Evolutionary conservation across 768 basidiomycete species (phyloP), one percentile per base, ranked within the genome.

Genomic region (Kwoniella sp.): DNA sequence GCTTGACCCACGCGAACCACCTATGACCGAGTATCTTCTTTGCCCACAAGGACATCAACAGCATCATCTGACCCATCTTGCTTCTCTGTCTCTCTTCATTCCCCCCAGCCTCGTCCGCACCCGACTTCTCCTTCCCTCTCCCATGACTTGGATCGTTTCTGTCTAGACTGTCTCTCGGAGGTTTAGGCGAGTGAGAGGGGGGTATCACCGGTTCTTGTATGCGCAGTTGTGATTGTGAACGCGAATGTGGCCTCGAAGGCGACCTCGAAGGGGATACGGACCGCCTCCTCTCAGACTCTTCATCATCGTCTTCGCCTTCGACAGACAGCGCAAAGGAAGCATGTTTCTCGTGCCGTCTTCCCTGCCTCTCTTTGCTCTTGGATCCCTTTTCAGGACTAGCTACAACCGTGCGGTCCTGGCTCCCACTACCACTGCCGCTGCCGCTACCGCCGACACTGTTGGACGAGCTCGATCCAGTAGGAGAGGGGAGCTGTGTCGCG

Each of bases 1-100:
- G 73, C n/a, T 31, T 28, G 11, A 74, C 69, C 75, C 75, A 76
- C 2, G 47, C n/a, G 52, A 71, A 68, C 70, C 73, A 75, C 17
- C 69, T 61, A 65, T 75, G 71, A 22, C 48, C 41, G 17, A 71
- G n/a, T 13, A 67, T n/a, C 53, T 51, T 65, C 48, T 41, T 54
- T 50, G 45, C 57, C 48, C 63, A 53, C 26, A 65, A 26, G 13
- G 47, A 29, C 9, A 41, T 52, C 29, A 57, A 31, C 38, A 63
- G 34, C 20, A 56, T 25, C 11, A 45, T 28, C 31, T 34, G 54
- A 17, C 31, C 48, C 29, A 63, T 50, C 55, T 55, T 34, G 17
- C 54, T 47, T 58, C 31, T 63, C 47, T 29, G 26, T 22, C 26
- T 29, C 52, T 7, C 54, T 56, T 28, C 15, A 9, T 45, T 20